Evolutionary conservation across 2,329 filamentous ascomycete genomes (phyloP).

Genomic region (Aspergillus vadensis): DNA sequence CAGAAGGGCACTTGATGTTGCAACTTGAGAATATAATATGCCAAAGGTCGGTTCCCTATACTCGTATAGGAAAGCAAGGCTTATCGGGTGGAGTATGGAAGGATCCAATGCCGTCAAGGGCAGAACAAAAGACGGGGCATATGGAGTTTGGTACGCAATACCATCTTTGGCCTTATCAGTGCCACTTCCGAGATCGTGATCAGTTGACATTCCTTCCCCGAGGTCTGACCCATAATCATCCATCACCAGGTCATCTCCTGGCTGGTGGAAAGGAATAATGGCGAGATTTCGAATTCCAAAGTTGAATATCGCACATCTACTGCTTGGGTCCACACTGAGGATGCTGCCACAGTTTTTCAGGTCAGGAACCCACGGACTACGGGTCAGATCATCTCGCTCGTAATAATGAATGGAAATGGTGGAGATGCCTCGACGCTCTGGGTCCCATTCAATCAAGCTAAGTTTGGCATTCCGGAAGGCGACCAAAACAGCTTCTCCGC

Average conservation of each 20-base stretch:
- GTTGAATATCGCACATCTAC: constrained; percentile 89
- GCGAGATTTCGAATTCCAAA: constrained; percentile 88
- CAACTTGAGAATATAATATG: constrained; percentile 76
- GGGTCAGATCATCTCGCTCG: constrained; percentile 85
- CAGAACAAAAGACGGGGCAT: constrained; percentile 89
- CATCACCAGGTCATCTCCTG: constrained; percentile 85
- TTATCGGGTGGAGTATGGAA: constrained; percentile 81
- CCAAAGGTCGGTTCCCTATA: constrained; percentile 98
- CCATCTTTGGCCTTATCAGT: constrained; percentile 38
- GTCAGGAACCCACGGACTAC: constrained; percentile 77
- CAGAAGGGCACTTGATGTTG: constrained; percentile 72
- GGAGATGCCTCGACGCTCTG: constrained; percentile 72
- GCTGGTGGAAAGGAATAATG: constrained; percentile 87
- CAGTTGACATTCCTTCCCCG: constrained; percentile 64
- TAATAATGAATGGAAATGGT: constrained; percentile 98
- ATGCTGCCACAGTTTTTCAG: constrained; percentile 76
- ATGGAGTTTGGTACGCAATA: constrained; percentile 62
- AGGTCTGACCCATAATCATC: constrained; percentile 85
- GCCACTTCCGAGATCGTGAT: constrained; percentile 37
- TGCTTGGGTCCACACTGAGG: constrained; percentile 84
- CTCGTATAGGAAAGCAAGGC: constrained; percentile 91
- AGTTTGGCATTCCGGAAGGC: constrained; percentile 90
- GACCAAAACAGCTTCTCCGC: constrained; percentile 79
- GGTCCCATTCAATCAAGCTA: constrained; percentile 91
- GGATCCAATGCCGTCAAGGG: constrained; percentile 87